Percentiles rank a stretch among this genome's conserved stretches.
These are phyloP conservation scores for Penicillium griseofulvum DNA, from an alignment of 2,329 filamentous ascomycete species.

Conservation along the genomic window DNA sequence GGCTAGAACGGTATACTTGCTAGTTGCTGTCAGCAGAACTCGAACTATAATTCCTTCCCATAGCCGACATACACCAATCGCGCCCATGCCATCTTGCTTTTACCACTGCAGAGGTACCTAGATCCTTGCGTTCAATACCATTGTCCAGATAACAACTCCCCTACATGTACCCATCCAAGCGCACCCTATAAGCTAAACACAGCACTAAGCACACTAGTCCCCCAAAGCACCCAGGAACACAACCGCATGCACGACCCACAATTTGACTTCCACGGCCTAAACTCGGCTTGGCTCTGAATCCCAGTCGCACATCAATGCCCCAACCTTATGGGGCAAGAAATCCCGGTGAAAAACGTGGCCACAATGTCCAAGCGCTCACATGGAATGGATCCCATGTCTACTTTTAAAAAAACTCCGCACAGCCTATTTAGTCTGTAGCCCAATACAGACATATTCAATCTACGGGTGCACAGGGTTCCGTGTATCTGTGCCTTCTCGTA, in stretches of 20 bases:
- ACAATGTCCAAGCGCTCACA: background rate
- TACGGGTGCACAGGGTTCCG: no score
- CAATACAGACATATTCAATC: no score
- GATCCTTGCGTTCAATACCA: background rate
- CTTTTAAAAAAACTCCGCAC: background rate
- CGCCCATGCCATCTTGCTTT: no score
- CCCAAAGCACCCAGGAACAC: background rate
- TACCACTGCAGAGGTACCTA: no score
- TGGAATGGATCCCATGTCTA: background rate
- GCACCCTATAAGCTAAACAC: background rate
- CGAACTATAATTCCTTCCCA: no score
- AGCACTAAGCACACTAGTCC: background rate
- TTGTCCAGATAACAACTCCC: background rate
- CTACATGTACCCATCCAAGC: background rate
- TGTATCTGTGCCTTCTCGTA: no score
- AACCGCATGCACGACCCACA: background rate
- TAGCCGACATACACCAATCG: no score
- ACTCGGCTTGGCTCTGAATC: background rate
- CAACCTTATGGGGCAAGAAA: no score
- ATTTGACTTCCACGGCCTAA: background rate
- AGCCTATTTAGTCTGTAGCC: no score
- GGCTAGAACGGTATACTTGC: no score
- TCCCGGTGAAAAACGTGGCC: background rate
- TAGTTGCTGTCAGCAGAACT: no score
- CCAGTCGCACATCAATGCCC: no score